phyloP scores from a whole-genome alignment of 192 early-diverging fungal genomes.

The Entomortierella beljakovae region DNA sequence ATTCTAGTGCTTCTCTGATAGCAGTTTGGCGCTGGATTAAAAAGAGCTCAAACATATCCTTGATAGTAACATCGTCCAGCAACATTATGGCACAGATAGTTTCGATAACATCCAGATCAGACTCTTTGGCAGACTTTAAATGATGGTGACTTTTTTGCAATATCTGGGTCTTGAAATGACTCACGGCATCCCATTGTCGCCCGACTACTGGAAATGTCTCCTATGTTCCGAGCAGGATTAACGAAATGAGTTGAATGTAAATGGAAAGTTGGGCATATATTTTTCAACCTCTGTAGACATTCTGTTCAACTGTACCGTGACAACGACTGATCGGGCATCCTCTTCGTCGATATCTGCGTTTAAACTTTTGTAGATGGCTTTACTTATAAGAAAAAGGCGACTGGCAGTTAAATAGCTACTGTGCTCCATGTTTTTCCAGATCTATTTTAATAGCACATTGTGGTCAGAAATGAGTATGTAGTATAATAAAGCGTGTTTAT shows the following conservation, averaged over 20 bases:
- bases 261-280: neutral
- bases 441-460: conserved; percentile 60
- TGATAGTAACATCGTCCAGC: conserved; percentile 68
- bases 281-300: neutral
- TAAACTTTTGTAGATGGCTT: conserved; percentile 74
- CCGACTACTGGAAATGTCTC: conserved; percentile 83
- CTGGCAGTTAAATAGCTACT: conserved; percentile 77
- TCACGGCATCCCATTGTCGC: conserved; percentile 87
- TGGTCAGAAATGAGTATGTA: no score
- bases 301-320: conserved; percentile 27
- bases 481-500: no score
- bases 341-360: conserved; percentile 61
- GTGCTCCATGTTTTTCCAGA: conserved; percentile 84
- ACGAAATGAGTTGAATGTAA: no score
- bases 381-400: conserved; percentile 76
- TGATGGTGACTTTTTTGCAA: conserved; percentile 70
- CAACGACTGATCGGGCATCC: conserved; percentile 8
- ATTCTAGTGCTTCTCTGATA: conserved; percentile 54
- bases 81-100: conserved; percentile 75
- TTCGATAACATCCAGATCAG: conserved; percentile 66
- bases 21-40: conserved; percentile 63
- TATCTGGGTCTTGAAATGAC: conserved; percentile 80
- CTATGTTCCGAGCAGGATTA: no score
- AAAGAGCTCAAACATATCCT: conserved; percentile 65
- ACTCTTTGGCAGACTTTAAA: conserved; percentile 56